phyloP scores from a whole-genome alignment of 2,329 filamentous ascomycete species.

The Cordyceps javanica region DNA sequence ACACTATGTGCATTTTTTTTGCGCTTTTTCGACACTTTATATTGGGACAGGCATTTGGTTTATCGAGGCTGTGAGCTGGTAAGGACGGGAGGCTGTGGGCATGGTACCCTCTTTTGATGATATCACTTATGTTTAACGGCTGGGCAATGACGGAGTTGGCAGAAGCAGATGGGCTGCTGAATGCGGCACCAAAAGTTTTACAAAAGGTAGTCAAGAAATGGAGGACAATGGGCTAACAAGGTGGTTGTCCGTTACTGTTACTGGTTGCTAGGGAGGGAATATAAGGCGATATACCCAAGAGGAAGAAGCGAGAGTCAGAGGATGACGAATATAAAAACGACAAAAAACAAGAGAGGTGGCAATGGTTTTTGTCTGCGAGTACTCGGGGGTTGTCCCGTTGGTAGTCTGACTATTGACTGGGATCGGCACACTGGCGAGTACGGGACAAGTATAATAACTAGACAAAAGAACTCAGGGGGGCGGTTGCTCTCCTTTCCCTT shows the following conservation, averaged over 20 bases:
- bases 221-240: neutral
- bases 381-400: neutral
- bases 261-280: conserved; percentile 12
- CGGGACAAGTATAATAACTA: conserved; percentile 3
- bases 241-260: neutral
- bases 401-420: neutral
- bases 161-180: conserved; percentile 18
- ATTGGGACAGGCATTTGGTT: conserved; percentile 19
- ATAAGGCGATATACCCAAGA: conserved; percentile 15
- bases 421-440: neutral
- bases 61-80: conserved; percentile 21
- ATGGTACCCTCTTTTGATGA: conserved; percentile 32
- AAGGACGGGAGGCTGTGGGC: conserved; percentile 18
- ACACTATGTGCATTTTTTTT: conserved; percentile 4
- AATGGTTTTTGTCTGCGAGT: conserved; percentile 7
- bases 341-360: conserved; percentile 20
- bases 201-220: neutral
- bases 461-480: conserved; percentile 5
- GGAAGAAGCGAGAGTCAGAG: conserved; percentile 15
- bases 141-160: conserved; percentile 22
- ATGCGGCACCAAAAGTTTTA: conserved; percentile 3
- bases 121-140: conserved; percentile 28
- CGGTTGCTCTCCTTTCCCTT: neutral
- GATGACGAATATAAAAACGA: conserved; percentile 21
- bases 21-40: conserved; percentile 5